A percentile compares a stretch with the other conserved stretches of the same genome.
Evolutionary conservation across 2,329 filamentous ascomycete genomes (phyloP).

Genomic region (Alternaria arborescens): DNA sequence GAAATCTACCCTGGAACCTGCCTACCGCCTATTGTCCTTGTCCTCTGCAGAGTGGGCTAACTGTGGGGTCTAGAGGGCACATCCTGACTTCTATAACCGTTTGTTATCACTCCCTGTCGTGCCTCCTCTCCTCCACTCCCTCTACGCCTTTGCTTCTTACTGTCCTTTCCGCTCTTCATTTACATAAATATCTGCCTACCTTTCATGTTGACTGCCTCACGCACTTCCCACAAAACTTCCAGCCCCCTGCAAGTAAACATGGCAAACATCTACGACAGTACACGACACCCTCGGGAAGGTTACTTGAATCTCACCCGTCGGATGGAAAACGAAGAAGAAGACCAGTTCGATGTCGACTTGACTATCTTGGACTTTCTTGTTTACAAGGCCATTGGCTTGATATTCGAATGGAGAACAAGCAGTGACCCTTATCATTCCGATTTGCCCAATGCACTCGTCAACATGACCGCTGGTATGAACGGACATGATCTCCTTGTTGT

Average conservation of each 20-base stretch:
- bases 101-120: conserved; percentile 14
- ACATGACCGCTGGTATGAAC: conserved; percentile 44
- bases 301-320: conserved; percentile 42
- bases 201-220: conserved; percentile 29
- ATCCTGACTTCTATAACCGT: conserved; percentile 16
- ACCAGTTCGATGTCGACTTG: conserved; percentile 60
- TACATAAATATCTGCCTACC: conserved; percentile 13
- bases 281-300: conserved; percentile 37
- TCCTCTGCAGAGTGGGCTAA: conserved; percentile 6
- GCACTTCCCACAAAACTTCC: conserved; percentile 15
- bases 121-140: conserved; percentile 7
- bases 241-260: conserved; percentile 38
- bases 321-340: conserved; percentile 47
- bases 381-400: conserved; percentile 55
- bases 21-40: conserved; percentile 19
- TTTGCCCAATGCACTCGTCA: conserved; percentile 42
- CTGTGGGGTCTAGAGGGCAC: conserved; percentile 12
- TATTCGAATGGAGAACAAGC: conserved; percentile 50
- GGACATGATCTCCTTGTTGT: not conserved
- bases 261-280: conserved; percentile 23
- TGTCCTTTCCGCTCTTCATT: conserved; percentile 12
- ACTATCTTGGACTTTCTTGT: conserved; percentile 66
- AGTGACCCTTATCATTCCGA: conserved; percentile 44
- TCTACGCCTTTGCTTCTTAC: conserved; percentile 16
- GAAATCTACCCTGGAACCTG: conserved; percentile 28